Evolutionary conservation across 441 rosid species (phyloP).

Genomic region (Lagerstroemia fauriei): DNA sequence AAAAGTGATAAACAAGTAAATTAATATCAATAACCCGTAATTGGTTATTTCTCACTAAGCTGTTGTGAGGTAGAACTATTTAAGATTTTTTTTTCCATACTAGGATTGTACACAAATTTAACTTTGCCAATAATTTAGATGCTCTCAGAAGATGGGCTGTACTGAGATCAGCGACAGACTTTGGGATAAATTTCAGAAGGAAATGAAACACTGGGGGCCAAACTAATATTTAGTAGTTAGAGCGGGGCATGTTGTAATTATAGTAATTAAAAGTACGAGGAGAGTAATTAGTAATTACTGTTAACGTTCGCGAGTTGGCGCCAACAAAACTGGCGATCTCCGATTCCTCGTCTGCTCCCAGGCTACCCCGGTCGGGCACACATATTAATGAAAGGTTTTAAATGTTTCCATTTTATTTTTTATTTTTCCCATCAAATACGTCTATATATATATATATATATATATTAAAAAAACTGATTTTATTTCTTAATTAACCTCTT

Average conservation of each 20-base stretch:
- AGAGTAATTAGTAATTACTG: neutral
- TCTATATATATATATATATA: too few relatives aligned
- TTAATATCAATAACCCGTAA: too few relatives aligned
- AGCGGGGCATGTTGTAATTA: neutral
- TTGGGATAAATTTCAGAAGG: neutral
- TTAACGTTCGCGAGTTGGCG: neutral
- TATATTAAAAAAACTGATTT: too few relatives aligned
- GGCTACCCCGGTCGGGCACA: neutral
- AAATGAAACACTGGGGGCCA: neutral
- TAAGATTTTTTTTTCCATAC: too few relatives aligned
- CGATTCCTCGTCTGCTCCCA: neutral
- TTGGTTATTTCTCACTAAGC: too few relatives aligned
- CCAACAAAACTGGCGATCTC: neutral
- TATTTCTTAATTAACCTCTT: too few relatives aligned
- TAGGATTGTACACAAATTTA: neutral
- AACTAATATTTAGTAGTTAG: neutral
- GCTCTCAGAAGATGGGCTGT: neutral
- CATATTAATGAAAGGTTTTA: neutral
- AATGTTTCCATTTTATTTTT: neutral
- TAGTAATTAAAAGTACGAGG: neutral
- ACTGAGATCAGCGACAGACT: neutral
- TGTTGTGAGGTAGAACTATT: neutral
- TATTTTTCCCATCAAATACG: too few relatives aligned
- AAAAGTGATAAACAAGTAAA: too few relatives aligned
- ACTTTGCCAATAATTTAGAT: neutral